Conservation (phyloP, 768 basidiomycete species). For the Boletus fagicola region DNA sequence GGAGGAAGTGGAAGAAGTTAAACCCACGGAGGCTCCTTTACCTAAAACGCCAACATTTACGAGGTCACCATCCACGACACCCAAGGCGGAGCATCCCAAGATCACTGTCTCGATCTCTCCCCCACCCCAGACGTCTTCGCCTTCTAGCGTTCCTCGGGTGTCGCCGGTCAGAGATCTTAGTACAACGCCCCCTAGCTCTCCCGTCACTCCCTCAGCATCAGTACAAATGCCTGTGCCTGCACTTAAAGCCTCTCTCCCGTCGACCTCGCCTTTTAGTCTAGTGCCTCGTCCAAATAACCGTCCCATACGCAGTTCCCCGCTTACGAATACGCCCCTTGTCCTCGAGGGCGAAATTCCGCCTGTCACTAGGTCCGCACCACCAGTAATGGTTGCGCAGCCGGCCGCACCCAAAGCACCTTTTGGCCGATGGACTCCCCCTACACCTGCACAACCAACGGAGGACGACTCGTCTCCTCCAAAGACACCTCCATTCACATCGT, state of each 20-base stretch:
- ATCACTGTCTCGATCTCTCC: conserved; percentile 37
- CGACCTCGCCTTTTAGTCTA: conserved; percentile 41
- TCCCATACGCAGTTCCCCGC: conserved; percentile 73
- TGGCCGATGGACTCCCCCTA: conserved; percentile 32
- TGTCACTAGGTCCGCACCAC: conserved; percentile 21
- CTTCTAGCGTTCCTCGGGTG: conserved; percentile 20
- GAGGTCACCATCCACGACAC: conserved; percentile 58
- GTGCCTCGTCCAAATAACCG: conserved; percentile 51
- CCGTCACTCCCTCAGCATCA: conserved; percentile 31
- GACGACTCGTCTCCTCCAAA: conserved; percentile 38
- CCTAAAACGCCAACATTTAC: conserved; percentile 37
- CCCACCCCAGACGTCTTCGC: conserved; percentile 28
- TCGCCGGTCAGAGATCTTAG: conserved; percentile 42
- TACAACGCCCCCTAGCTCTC: conserved; percentile 68
- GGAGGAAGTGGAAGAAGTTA: conserved; percentile 17
- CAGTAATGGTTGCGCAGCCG: conserved; percentile 30
- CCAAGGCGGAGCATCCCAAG: conserved; percentile 49
- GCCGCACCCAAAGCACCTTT: conserved; percentile 42
- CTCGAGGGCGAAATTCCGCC: conserved; percentile 38
- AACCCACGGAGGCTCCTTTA: conserved; percentile 23
- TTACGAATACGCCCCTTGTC: conserved; percentile 54
- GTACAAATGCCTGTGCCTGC: conserved; percentile 17
- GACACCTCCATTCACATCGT: conserved; percentile 48
- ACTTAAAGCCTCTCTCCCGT: conserved; percentile 17
- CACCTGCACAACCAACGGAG: conserved; percentile 12